These are phyloP conservation scores for Pichia sp. DNA, from an alignment of 1,139 yeast genomes.

Conservation along the genomic window DNA sequence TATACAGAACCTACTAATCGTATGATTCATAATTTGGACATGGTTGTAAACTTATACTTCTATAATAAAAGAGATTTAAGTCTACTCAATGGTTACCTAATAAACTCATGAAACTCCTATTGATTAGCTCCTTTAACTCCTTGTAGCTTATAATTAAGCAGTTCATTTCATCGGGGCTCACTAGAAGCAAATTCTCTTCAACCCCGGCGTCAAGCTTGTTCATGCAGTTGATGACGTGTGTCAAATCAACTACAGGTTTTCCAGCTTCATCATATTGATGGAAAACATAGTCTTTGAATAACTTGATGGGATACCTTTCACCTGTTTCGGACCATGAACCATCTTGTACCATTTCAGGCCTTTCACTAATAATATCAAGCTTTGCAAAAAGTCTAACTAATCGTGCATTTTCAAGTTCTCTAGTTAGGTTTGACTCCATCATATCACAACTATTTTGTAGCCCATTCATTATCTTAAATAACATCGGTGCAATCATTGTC, in stretches of 20 bases:
- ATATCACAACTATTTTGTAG: slow-evolving; percentile 54
- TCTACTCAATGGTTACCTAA: slow-evolving; percentile 6
- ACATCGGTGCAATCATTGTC: slow-evolving; percentile 31
- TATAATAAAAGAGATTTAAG: neutral
- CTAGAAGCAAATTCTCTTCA: slow-evolving; percentile 72
- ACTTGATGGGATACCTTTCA: slow-evolving; percentile 61
- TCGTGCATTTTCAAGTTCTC: slow-evolving; percentile 84
- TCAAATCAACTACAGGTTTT: slow-evolving; percentile 70
- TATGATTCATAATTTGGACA: no score
- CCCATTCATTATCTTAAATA: slow-evolving; percentile 44
- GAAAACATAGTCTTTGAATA: slow-evolving; percentile 81
- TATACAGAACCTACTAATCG: neutral
- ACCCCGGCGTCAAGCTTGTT: slow-evolving; percentile 92
- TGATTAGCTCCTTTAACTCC: slow-evolving; percentile 69
- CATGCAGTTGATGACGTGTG: slow-evolving; percentile 69
- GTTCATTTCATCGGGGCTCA: slow-evolving; percentile 74
- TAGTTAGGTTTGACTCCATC: slow-evolving; percentile 56
- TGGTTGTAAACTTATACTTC: no score
- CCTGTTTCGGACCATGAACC: slow-evolving; percentile 71
- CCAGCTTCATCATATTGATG: slow-evolving; percentile 77
- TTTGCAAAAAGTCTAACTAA: slow-evolving; percentile 76
- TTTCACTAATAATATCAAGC: slow-evolving; percentile 67
- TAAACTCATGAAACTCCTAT: slow-evolving; percentile 62
- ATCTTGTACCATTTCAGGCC: slow-evolving; percentile 58
- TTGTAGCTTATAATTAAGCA: slow-evolving; percentile 76